Base-by-base conservation (phyloP, 352 stramenopile genomes). In the Chrysophaeum taylorii region DNA sequence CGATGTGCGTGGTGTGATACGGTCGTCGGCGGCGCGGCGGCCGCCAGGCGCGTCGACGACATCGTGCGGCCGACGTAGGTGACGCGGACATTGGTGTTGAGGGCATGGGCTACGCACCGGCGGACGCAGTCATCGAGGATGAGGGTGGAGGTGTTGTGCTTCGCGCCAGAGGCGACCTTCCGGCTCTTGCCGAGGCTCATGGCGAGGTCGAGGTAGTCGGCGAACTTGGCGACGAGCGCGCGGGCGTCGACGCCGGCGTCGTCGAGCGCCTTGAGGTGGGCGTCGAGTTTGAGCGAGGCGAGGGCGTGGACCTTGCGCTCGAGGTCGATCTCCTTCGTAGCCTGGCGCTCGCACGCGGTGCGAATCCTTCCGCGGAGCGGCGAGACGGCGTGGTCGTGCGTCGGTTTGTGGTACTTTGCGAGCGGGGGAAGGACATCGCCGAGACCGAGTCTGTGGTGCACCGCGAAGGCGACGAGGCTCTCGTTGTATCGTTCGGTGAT, bases 401-500 rank as follows among this genome's bases (percentile, higher is more conserved):
- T 7, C 48, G 18, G 48, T 25, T 16, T 25, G 50, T 61, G 50
- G 52, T 63, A 63, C 52, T 63, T 63, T 25, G 52, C 52, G 52
- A 63, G 52, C 52, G 52, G 52, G 27, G 52, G 52, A 31, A 63
- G 52, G 9, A 63, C 52, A 31, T 63, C 52, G 52, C 52, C 52
- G 52, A 63, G 52, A 25, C 39, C 27, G 52, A 63, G 52, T 5
- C 50, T 16, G 52, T 39, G 52, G 2, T 25, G n/a, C 27, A 63
- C 27, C 25, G 52, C 52, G 52, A 63, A 39, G 27, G 29, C 25
- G 7, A 63, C 52, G 52, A 63, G 52, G 9, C 27, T 41, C 52
- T 63, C 52, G 52, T 63, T 63, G 52, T 63, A 63, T 5, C 52
- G 52, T 31, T 63, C 52, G 9, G 7, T 63, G 52, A 63, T 31